A percentile compares a stretch with the other conserved stretches of the same genome.
phyloP scores from a whole-genome alignment of 2,329 filamentous ascomycete genomes.

The Fusarium luffae region DNA sequence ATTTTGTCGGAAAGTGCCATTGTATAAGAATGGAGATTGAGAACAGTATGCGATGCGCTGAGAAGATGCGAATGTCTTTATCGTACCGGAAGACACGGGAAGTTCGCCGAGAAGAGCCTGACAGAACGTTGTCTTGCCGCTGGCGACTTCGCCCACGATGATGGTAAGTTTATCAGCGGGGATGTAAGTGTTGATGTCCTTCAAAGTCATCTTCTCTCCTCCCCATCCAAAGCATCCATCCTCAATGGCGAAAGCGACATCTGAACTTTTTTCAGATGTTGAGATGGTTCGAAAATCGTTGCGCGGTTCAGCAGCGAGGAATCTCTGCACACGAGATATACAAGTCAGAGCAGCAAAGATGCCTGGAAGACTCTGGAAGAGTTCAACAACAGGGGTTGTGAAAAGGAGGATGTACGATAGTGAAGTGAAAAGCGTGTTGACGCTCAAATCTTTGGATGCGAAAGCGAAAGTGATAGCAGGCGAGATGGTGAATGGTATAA shows the following conservation, averaged over 20 bases:
- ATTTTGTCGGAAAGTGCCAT: constrained; percentile 52
- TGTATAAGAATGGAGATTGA: constrained; percentile 50
- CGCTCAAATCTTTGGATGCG: constrained; percentile 40
- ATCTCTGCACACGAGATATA: constrained; percentile 51
- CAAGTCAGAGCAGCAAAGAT: constrained; percentile 50
- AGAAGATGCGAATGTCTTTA: constrained; percentile 15
- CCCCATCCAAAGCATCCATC: constrained; percentile 45
- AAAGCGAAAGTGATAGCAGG: constrained; percentile 50
- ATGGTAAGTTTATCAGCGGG: constrained; percentile 46
- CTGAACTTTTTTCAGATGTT: constrained; percentile 6
- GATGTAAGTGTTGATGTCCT: constrained; percentile 28
- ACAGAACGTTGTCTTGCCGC: constrained; percentile 53
- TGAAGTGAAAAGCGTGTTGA: constrained; percentile 49
- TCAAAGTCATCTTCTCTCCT: constrained; percentile 38
- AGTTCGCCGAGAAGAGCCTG: constrained; percentile 51
- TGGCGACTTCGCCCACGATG: constrained; percentile 52
- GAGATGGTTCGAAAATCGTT: constrained; percentile 34
- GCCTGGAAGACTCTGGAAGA: constrained; percentile 50
- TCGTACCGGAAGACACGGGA: constrained; percentile 34
- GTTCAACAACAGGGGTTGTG: constrained; percentile 44
- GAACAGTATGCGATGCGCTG: constrained; percentile 49
- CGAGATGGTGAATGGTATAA: constrained; percentile 51
- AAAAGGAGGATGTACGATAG: constrained; percentile 52
- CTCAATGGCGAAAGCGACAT: constrained; percentile 29
- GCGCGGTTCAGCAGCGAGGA: constrained; percentile 48